Percentiles rank a stretch among this genome's conserved stretches.
These are phyloP conservation scores for Phialocephala sp. DNA, from an alignment of 2,329 filamentous ascomycete genomes.

Conservation along the genomic window DNA sequence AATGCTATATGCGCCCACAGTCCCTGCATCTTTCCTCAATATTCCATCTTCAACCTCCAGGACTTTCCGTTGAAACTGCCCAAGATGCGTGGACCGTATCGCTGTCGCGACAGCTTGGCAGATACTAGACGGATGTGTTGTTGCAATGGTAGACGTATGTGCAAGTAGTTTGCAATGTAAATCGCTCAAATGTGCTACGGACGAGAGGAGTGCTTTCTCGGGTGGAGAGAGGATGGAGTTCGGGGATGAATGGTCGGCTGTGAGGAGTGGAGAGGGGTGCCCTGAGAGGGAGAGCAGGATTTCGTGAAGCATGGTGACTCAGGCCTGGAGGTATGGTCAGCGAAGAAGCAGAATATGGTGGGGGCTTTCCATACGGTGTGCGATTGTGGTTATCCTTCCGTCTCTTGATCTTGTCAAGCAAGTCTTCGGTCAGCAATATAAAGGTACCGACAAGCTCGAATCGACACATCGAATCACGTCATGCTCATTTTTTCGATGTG, in stretches of 20 bases:
- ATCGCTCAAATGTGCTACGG: constrained; percentile 77
- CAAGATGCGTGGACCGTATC: constrained; percentile 76
- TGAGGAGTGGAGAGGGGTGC: constrained; percentile 87
- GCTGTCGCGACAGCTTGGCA: constrained; percentile 86
- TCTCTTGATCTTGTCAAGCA: constrained; percentile 32
- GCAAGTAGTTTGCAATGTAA: constrained; percentile 76
- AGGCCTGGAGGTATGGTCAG: constrained; percentile 18
- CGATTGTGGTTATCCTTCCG: constrained; percentile 22
- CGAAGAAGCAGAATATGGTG: neutral
- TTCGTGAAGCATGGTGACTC: constrained; percentile 85
- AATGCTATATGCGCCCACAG: constrained; percentile 91
- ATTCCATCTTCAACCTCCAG: constrained; percentile 83
- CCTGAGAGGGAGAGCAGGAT: constrained; percentile 95
- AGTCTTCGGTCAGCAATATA: constrained; percentile 37
- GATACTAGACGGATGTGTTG: constrained; percentile 77
- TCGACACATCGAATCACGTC: constrained; percentile 41
- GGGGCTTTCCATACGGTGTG: neutral
- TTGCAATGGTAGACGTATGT: constrained; percentile 69
- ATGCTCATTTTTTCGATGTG: constrained; percentile 10
- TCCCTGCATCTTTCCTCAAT: constrained; percentile 73
- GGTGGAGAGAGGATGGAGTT: constrained; percentile 69
- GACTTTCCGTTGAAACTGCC: constrained; percentile 81
- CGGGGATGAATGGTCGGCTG: constrained; percentile 54
- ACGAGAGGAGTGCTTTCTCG: constrained; percentile 80
- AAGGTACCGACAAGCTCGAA: constrained; percentile 42